Percentiles rank a stretch among this genome's conserved stretches.
Conservation (phyloP, 1,284 basidiomycete genomes). For the Marasmius fiardii region DNA sequence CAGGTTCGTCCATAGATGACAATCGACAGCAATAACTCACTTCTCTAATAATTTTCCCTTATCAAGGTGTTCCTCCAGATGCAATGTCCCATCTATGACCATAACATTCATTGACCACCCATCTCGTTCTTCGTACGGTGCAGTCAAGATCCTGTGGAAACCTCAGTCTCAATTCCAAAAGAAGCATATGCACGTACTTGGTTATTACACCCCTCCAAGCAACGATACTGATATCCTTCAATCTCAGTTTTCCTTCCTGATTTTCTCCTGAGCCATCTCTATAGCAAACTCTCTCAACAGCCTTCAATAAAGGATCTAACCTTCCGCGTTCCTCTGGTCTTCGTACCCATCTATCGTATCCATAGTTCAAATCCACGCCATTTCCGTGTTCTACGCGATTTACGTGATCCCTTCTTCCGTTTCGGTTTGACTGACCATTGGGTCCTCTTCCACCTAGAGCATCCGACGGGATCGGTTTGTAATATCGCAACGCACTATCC, state of each 20-base stretch:
- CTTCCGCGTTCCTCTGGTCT: slow-evolving; percentile 62
- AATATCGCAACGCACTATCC: slow-evolving; percentile 68
- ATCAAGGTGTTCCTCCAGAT: slow-evolving; percentile 79
- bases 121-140: slow-evolving; percentile 80
- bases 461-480: slow-evolving; percentile 25
- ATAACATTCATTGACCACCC: slow-evolving; percentile 86
- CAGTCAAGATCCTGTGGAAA: slow-evolving; percentile 61
- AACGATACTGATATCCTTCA: slow-evolving; percentile 55
- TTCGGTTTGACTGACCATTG: background rate
- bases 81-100: slow-evolving; percentile 72
- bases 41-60: slow-evolving; percentile 58
- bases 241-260: slow-evolving; percentile 28
- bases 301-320: slow-evolving; percentile 63
- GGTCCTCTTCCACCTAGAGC: background rate
- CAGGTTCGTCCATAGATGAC: background rate
- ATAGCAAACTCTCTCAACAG: slow-evolving; percentile 35
- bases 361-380: slow-evolving; percentile 59
- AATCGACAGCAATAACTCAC: slow-evolving; percentile 33
- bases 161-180: slow-evolving; percentile 6
- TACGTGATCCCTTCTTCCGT: background rate
- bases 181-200: slow-evolving; percentile 48
- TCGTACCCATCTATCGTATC: slow-evolving; percentile 67
- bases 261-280: slow-evolving; percentile 31
- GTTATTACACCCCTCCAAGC: slow-evolving; percentile 93
- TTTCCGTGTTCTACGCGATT: slow-evolving; percentile 44